Percentiles rank a stretch among this genome's conserved stretches.
These are phyloP conservation scores for Lagenaria siceraria DNA, from an alignment of 306 rosid species.

Conservation along the genomic window DNA sequence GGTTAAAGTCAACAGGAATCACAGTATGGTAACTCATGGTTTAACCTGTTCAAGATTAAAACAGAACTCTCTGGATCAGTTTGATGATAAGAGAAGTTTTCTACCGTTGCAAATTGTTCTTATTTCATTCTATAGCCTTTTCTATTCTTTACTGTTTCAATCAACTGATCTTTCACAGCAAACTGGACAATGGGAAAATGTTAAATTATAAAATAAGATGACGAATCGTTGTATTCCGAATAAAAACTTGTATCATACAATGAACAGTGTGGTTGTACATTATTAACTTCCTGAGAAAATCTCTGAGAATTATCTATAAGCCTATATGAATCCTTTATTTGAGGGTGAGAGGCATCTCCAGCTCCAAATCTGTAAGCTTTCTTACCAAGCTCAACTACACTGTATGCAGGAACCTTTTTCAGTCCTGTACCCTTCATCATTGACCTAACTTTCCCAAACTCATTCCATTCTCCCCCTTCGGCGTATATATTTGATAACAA, in stretches of 20 bases:
- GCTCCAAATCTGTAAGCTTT: conserved; percentile 61
- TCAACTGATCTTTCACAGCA: neutral
- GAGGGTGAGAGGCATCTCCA: conserved; percentile 42
- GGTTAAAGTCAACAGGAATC: neutral
- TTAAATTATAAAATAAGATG: neutral
- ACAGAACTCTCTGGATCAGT: neutral
- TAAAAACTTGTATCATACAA: neutral
- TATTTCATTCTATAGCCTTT: neutral
- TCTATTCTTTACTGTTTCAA: neutral
- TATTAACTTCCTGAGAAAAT: conserved; percentile 29
- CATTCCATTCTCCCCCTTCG: conserved; percentile 75
- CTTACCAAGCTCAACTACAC: conserved; percentile 58
- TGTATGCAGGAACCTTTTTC: conserved; percentile 75
- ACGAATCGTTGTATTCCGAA: neutral
- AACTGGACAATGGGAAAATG: neutral
- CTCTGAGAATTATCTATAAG: conserved; percentile 35
- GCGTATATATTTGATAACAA: conserved; percentile 78
- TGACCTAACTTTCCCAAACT: conserved; percentile 62
- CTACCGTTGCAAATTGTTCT: neutral
- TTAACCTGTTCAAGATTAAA: neutral
- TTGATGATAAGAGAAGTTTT: neutral
- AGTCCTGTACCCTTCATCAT: conserved; percentile 59
- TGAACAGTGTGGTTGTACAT: conserved; percentile 21
- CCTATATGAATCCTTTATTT: conserved; percentile 30
- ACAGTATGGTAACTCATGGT: neutral